Conservation (phyloP, 1,284 basidiomycete genomes). For the Cutaneotrichosporon spelunceum region DNA sequence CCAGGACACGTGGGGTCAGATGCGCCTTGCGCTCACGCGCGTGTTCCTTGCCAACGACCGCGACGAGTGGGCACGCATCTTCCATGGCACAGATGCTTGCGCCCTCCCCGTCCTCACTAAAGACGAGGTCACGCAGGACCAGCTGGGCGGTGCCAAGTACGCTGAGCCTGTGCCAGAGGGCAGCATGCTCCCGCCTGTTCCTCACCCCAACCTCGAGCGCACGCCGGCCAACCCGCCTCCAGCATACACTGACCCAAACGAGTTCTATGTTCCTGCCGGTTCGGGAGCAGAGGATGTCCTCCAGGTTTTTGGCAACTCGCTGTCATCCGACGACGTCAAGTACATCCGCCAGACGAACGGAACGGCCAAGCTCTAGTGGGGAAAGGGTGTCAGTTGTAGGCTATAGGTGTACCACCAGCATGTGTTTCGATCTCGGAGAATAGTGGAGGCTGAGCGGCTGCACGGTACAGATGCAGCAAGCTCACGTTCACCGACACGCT, state of each 20-base stretch:
- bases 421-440: not conserved
- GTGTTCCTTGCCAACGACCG: conserved; percentile 17
- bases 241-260: not conserved
- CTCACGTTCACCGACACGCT: too few species aligned
- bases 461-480: too few species aligned
- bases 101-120: conserved; percentile 15
- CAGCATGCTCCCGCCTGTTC: not conserved
- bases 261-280: conserved; percentile 14
- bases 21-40: conserved; percentile 10
- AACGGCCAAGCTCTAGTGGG: conserved; percentile 7
- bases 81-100: conserved; percentile 22
- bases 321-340: conserved; percentile 1
- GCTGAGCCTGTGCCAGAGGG: not conserved
- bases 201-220: conserved; percentile 13
- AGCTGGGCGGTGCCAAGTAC: conserved; percentile 8
- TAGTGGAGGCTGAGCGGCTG: too few species aligned
- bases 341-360: conserved; percentile 12
- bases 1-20: conserved; percentile 8
- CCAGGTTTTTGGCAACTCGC: not conserved
- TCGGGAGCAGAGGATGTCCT: conserved; percentile 2
- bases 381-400: not conserved
- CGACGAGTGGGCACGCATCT: conserved; percentile 19
- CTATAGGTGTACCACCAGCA: not conserved
- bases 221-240: conserved; percentile 7
- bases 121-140: conserved; percentile 11